phyloP scores from a whole-genome alignment of 2,329 filamentous ascomycete species.

The Endocalyx cinctus region DNA sequence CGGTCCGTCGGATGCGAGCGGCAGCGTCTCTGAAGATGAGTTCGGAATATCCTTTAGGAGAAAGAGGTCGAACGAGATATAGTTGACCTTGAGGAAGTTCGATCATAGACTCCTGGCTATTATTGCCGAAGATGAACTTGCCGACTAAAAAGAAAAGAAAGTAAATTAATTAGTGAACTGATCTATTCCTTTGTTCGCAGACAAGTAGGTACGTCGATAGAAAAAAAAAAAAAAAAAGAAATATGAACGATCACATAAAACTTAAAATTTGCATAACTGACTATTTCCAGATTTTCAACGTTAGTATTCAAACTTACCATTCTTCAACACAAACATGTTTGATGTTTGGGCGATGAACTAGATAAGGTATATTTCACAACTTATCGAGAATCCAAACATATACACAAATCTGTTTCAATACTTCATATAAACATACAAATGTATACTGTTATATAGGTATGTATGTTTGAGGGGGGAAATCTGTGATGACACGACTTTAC shows the following conservation, averaged over 20 bases:
- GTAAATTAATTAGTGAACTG: background rate
- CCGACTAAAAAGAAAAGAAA: constrained; percentile 59
- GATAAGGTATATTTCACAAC: too few species aligned
- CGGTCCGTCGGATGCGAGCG: constrained; percentile 85
- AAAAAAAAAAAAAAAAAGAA: background rate
- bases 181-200: too few species aligned
- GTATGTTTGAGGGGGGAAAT: too few species aligned
- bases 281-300: too few species aligned
- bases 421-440: too few species aligned
- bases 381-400: too few species aligned
- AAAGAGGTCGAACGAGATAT: constrained; percentile 91
- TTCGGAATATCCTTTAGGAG: constrained; percentile 96
- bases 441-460: too few species aligned
- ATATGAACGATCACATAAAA: too few species aligned
- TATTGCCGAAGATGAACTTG: constrained; percentile 86
- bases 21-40: constrained; percentile 98
- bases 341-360: too few species aligned
- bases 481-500: too few species aligned
- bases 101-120: constrained; percentile 86
- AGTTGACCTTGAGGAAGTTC: constrained; percentile 94
- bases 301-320: constrained; percentile 28
- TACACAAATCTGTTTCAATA: too few species aligned
- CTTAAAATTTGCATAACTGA: too few species aligned
- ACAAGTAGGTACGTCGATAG: background rate
- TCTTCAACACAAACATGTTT: constrained; percentile 39